Base-by-base conservation (phyloP, 345 rosid genomes). In the Pugionium cornutum region DNA sequence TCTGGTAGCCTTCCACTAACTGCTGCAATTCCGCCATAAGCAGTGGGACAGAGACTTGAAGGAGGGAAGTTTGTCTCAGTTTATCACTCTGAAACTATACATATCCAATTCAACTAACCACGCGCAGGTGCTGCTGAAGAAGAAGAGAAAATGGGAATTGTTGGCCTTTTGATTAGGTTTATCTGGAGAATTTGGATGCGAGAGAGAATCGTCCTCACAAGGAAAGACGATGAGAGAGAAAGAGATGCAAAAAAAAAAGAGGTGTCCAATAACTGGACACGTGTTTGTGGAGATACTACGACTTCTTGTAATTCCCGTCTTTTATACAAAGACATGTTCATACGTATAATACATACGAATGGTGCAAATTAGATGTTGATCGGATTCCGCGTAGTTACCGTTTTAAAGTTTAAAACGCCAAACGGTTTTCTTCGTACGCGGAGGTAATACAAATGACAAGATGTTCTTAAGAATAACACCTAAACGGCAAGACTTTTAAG, bases 1-100 rank as follows among this genome's bases (percentile, higher is more conserved):
- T 46, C 54, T 62, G 86, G 50, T 62, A 86, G 46, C 45, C 71
- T 62, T 80, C 86, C 37, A 84, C 85, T 29, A 83, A 55, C 33
- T 72, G 80, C 53, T 72, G 85, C 54, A 78, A 58, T 47, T 87
- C 95, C 41, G 80, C 92, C 95, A 87, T 87, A 42, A 48, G 4
- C 9, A 51, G 52, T 5, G 9, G 35, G n/a, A 27, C 28, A 30
- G 50, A 36, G 32, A 26, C 8, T 37, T 41, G 60, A 57, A 44
- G 8, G 67, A 62, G 39, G 28, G 0, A 40, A 33, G 36, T 9
- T 11, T 8, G 64, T 30, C 4, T 62, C 25, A 34, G 1, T 46
- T 47, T 41, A 53, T 64, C 42, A 31, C 50, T 66, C 45, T 30
- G 37, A 27, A 59, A 66, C 43, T 34, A 34, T 34, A 34, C 71